phyloP scores from a whole-genome alignment of 495 filamentous ascomycete species.

The Aspergillus biplanus region DNA sequence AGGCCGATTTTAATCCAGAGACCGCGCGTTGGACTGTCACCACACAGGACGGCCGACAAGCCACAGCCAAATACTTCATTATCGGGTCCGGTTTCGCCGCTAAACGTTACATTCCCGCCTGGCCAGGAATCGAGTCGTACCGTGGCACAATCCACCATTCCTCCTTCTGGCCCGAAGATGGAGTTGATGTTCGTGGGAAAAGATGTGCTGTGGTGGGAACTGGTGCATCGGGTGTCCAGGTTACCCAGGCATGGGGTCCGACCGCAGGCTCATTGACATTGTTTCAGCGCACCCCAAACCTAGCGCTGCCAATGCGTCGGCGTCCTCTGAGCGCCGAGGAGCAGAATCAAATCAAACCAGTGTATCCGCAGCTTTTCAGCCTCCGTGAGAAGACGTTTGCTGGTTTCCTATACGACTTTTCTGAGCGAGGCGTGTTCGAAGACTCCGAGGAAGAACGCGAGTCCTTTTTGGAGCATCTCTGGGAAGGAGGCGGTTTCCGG shows the following conservation, averaged over 20 bases:
- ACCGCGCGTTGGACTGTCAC: no score
- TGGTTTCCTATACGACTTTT: slow-evolving; percentile 51
- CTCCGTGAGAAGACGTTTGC: slow-evolving; percentile 49
- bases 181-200: slow-evolving; percentile 52
- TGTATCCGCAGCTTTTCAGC: slow-evolving; percentile 50
- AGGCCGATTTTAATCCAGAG: no score
- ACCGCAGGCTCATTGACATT: slow-evolving; percentile 44
- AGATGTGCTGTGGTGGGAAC: slow-evolving; percentile 61
- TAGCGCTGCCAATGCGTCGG: slow-evolving; percentile 57
- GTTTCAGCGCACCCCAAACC: slow-evolving; percentile 59
- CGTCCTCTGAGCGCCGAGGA: slow-evolving; percentile 44
- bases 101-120: slow-evolving; percentile 39
- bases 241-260: slow-evolving; percentile 51
- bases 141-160: slow-evolving; percentile 58
- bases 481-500: slow-evolving; percentile 53
- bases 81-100: slow-evolving; percentile 27
- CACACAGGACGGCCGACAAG: no score
- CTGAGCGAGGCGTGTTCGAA: slow-evolving; percentile 45
- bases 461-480: slow-evolving; percentile 49
- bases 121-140: slow-evolving; percentile 57
- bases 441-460: slow-evolving; percentile 52
- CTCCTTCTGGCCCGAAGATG: slow-evolving; percentile 60
- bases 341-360: slow-evolving; percentile 43
- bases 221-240: slow-evolving; percentile 61
- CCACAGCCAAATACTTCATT: no score